phyloP scores from a whole-genome alignment of 2,329 filamentous ascomycete genomes.

The Biscogniauxia mediterranea region DNA sequence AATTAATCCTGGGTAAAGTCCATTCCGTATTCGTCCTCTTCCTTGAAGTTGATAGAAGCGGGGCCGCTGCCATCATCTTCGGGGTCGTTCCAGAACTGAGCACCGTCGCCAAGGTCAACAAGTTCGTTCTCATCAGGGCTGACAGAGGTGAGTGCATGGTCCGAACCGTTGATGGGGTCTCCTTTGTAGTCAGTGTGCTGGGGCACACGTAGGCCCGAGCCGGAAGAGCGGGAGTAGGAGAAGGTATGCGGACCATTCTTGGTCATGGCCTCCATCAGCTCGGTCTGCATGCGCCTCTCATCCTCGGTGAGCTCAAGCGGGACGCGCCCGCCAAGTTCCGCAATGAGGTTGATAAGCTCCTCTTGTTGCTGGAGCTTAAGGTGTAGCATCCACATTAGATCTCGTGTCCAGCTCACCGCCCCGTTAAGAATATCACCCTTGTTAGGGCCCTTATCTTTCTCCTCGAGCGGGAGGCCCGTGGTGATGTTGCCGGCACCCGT shows the following conservation, averaged over 20 bases:
- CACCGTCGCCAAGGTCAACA: constrained; percentile 43
- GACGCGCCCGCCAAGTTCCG: constrained; percentile 69
- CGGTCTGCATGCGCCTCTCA: constrained; percentile 91
- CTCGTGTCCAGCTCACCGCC: constrained; percentile 93
- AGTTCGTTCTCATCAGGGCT: constrained; percentile 49
- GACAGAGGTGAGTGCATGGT: constrained; percentile 45
- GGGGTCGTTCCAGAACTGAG: constrained; percentile 64
- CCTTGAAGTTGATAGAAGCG: constrained; percentile 74
- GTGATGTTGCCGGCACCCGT: constrained; percentile 81
- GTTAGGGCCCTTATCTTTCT: constrained; percentile 98
- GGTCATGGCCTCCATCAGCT: constrained; percentile 81
- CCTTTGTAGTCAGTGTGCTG: constrained; percentile 91
- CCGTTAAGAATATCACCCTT: constrained; percentile 98
- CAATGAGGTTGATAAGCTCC: constrained; percentile 74
- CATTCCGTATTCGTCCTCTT: constrained; percentile 93
- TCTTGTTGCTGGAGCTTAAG: constrained; percentile 87
- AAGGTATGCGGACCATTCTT: constrained; percentile 77
- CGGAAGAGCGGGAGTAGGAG: constrained; percentile 78
- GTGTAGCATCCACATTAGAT: constrained; percentile 96
- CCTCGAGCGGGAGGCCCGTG: constrained; percentile 86
- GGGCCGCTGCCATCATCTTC: constrained; percentile 72
- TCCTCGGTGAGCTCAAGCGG: constrained; percentile 86
- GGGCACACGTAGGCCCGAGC: constrained; percentile 85
- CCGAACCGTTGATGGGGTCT: constrained; percentile 61
- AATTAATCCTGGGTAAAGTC: constrained; percentile 53